Evolutionary conservation across 805 yeast species (phyloP).

Genomic region (Metschnikowia similis): DNA sequence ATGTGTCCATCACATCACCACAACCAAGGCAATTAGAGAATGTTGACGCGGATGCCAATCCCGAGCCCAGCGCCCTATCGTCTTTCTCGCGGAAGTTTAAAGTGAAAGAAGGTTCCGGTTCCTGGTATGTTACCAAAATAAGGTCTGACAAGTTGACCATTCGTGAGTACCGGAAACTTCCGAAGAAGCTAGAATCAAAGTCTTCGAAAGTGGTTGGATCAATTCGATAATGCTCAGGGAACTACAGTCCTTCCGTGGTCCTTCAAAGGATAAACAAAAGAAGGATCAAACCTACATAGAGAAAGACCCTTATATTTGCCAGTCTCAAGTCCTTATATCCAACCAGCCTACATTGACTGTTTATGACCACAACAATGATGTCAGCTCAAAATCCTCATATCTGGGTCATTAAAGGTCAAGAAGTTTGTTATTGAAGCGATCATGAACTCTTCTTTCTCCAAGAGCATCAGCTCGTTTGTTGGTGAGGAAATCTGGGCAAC

Average conservation of each 20-base stretch:
- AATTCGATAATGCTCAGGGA: constrained; percentile 39
- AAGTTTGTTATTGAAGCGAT: constrained; percentile 34
- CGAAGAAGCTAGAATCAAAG: constrained; percentile 28
- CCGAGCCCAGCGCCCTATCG: constrained; percentile 7
- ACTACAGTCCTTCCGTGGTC: constrained; percentile 40
- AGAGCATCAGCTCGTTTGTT: constrained; percentile 35
- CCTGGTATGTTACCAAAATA: constrained; percentile 37
- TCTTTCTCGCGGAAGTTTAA: constrained; percentile 19
- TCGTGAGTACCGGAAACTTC: constrained; percentile 33
- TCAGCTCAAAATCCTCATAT: constrained; percentile 6
- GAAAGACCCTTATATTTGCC: constrained; percentile 34
- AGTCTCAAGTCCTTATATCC: constrained; percentile 33
- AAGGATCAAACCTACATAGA: constrained; percentile 41
- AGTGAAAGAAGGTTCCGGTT: constrained; percentile 36
- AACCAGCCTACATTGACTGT: constrained; percentile 4
- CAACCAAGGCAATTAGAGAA: background rate
- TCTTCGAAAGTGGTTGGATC: constrained; percentile 26
- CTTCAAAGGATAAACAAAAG: constrained; percentile 36
- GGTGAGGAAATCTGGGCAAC: constrained; percentile 38
- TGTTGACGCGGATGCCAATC: background rate
- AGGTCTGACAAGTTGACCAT: constrained; percentile 30
- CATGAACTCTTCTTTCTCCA: constrained; percentile 36
- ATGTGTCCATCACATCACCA: background rate
- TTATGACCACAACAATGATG: constrained; percentile 4
- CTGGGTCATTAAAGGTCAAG: constrained; percentile 18